Conservation (phyloP, 805 yeast species). For the Myxozyma neglecta region DNA sequence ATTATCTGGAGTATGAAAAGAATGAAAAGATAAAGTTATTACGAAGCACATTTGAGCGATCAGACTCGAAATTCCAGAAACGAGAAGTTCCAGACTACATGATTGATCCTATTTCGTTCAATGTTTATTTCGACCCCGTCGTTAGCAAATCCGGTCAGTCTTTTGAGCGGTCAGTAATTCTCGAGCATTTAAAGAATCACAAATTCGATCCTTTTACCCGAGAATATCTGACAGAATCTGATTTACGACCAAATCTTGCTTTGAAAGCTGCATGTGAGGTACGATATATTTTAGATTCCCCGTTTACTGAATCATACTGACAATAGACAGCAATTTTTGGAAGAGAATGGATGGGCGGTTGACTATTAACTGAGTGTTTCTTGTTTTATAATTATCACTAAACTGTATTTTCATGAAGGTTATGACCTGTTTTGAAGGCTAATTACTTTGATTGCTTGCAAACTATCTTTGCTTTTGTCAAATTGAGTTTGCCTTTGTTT, state of each 20-base stretch:
- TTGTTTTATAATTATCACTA: background rate
- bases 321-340: conserved; percentile 21
- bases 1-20: conserved; percentile 25
- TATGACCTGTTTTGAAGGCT: background rate
- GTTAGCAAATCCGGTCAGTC: conserved; percentile 48
- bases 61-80: conserved; percentile 28
- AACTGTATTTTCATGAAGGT: background rate
- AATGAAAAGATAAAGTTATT: conserved; percentile 30
- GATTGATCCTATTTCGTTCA: conserved; percentile 47
- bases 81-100: conserved; percentile 44
- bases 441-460: background rate
- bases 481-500: background rate
- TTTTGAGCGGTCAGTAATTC: conserved; percentile 45
- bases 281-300: background rate
- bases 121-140: conserved; percentile 46
- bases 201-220: conserved; percentile 48
- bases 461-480: background rate
- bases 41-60: conserved; percentile 32
- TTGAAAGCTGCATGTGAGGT: conserved; percentile 45
- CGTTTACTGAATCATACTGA: background rate
- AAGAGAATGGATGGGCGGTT: conserved; percentile 35
- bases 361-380: conserved; percentile 20
- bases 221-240: conserved; percentile 40
- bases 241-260: conserved; percentile 47
- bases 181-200: conserved; percentile 43